Evolutionary conservation across 2,329 filamentous ascomycete species (phyloP), one percentile per base, ranked within the genome.

Genomic region (Exophiala mesophila): DNA sequence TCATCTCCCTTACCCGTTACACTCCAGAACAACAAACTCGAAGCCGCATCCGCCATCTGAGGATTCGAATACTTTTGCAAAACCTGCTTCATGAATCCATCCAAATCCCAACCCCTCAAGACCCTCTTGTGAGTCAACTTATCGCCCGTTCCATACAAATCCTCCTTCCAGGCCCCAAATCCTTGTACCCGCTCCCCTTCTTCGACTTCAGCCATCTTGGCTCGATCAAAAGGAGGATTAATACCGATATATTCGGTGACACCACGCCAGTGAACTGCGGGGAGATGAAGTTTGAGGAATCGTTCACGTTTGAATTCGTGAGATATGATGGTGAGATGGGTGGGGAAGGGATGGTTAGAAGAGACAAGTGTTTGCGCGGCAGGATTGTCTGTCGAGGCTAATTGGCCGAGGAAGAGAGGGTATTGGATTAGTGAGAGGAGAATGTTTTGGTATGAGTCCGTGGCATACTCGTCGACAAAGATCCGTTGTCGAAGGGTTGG

Each of bases 361-460:
- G 8, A 8, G 16, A 15, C 15, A 12, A 5, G 19, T 18, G 12
- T 35, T 24, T 16, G 18, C 32, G 3, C 3, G 7, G 7, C 29
- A 36, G 5, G 20, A 40, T 20, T 49, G 29, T 13, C 19, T 26
- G 35, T 10, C n/a, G 29, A 17, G 8, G 5, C 9, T 4, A 32
- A 15, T 30, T 17, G 20, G 15, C 29, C 29, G 3, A 49, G 29
- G 20, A 55, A 46, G 2, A 55, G 18, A 4, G 57, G 65, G 45
- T 74, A 77, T 3, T 71, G 68, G 50, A 83, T 70, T 56, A 94
- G 68, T 9, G 83, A 83, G 60, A 89, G 88, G 12, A 94, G 65
- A 4, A 95, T 66, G 59, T 95, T 95, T 59, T 88, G 82, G 58
- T 87, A 90, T 2, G 84, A 90, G 63, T 96, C 89, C 1, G 90